A percentile compares a stretch with the other conserved stretches of the same genome.
Evolutionary conservation across 2,329 filamentous ascomycete species (phyloP).

Genomic region (Fusarium mexicanum): DNA sequence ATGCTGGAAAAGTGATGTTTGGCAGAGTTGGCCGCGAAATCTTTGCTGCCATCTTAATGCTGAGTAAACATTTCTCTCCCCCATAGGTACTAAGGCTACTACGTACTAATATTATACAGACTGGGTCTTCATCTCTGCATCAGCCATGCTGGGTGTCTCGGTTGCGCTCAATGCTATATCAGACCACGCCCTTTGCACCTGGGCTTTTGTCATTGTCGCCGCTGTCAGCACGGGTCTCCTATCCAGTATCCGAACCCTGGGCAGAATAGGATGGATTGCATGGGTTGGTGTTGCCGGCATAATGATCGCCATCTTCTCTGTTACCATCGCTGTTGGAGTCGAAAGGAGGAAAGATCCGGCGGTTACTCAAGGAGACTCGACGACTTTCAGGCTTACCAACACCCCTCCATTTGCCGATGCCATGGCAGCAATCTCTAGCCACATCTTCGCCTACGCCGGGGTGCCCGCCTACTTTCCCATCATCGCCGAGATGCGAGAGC

Average conservation of each 20-base stretch:
- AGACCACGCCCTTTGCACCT: constrained; percentile 51
- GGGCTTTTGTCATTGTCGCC: constrained; percentile 50
- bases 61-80: constrained; percentile 42
- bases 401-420: constrained; percentile 45
- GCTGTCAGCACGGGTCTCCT: constrained; percentile 42
- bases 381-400: constrained; percentile 45
- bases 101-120: constrained; percentile 22
- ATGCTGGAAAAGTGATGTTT: constrained; percentile 58
- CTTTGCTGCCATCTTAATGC: constrained; percentile 48
- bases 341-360: constrained; percentile 44
- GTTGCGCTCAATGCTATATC: constrained; percentile 53
- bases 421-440: constrained; percentile 44
- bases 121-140: constrained; percentile 48
- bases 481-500: constrained; percentile 48
- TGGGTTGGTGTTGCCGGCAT: constrained; percentile 46
- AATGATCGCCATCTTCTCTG: constrained; percentile 40
- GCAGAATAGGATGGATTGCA: constrained; percentile 46
- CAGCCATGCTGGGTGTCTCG: constrained; percentile 53
- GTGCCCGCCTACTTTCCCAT: constrained; percentile 49
- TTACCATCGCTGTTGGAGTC: constrained; percentile 46
- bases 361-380: constrained; percentile 35
- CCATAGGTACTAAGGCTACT: background rate
- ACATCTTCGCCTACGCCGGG: constrained; percentile 52
- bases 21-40: constrained; percentile 56
- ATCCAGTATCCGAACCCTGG: constrained; percentile 46